phyloP scores from a whole-genome alignment of 345 rosid species.

The Syzygium aqueum region DNA sequence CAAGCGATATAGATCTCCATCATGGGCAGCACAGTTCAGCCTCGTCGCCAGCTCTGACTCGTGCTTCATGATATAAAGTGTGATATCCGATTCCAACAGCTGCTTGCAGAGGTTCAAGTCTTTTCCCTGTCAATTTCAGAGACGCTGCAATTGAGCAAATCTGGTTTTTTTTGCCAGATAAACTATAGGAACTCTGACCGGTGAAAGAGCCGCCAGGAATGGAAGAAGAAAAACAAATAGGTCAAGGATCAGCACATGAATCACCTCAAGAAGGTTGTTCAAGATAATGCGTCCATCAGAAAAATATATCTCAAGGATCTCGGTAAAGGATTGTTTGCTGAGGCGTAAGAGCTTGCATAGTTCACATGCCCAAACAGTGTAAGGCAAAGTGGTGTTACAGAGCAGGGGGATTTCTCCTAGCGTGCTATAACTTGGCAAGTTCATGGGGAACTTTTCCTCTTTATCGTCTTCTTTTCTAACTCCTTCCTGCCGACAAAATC shows the following conservation, averaged over 20 bases:
- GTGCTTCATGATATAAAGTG: slow-evolving; percentile 56
- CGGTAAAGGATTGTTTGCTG: slow-evolving; percentile 59
- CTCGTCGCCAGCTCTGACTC: slow-evolving; percentile 61
- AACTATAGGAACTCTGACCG: not conserved
- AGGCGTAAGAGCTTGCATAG: slow-evolving; percentile 56
- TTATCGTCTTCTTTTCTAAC: slow-evolving; percentile 31
- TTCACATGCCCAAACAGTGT: slow-evolving; percentile 44
- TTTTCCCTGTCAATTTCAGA: slow-evolving; percentile 40
- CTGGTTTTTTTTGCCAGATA: not conserved
- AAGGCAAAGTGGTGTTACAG: slow-evolving; percentile 60
- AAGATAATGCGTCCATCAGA: slow-evolving; percentile 66
- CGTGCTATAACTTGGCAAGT: slow-evolving; percentile 25
- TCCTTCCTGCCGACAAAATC: slow-evolving; percentile 42
- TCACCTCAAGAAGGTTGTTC: slow-evolving; percentile 61
- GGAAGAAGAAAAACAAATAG: not conserved
- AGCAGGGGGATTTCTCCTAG: slow-evolving; percentile 72
- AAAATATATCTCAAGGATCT: slow-evolving; percentile 56
- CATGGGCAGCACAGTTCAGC: slow-evolving; percentile 51
- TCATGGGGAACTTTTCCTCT: slow-evolving; percentile 9
- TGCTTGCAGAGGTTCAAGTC: slow-evolving; percentile 36
- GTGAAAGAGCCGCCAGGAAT: not conserved
- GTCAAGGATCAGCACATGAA: not conserved
- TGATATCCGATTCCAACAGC: slow-evolving; percentile 54
- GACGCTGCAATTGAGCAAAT: not conserved
- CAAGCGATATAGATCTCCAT: slow-evolving; percentile 62